phyloP scores from a whole-genome alignment of 768 basidiomycete species.

The Clitopilus hobsonii region DNA sequence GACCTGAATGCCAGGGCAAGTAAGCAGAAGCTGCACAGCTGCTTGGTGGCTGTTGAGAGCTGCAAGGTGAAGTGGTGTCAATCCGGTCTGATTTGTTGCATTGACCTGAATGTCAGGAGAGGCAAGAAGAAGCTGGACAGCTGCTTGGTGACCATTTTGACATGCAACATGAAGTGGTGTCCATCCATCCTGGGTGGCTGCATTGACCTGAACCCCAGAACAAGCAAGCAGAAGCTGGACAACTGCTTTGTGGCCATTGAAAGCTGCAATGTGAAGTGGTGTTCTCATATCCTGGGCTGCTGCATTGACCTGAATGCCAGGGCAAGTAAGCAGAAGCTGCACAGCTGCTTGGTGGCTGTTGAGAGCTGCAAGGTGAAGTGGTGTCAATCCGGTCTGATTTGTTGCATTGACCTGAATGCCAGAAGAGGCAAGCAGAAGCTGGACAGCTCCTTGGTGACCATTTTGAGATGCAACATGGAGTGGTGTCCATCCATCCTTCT shows the following conservation, averaged over 20 bases:
- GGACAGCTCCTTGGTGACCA: neutral
- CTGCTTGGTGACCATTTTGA: neutral
- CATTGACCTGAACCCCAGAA: no score
- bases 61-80: neutral
- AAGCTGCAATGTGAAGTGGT: neutral
- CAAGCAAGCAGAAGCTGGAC: no score
- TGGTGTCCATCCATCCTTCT: neutral
- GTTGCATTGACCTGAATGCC: neutral
- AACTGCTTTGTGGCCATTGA: neutral
- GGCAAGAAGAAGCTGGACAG: neutral
- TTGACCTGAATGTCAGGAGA: neutral
- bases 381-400: no score
- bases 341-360: no score
- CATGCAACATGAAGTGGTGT: neutral
- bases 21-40: neutral
- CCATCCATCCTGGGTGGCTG: neutral
- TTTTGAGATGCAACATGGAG: neutral
- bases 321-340: no score
- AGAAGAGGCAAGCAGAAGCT: neutral
- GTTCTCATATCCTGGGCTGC: neutral
- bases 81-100: neutral
- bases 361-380: no score
- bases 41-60: neutral
- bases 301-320: no score
- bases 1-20: neutral